A percentile compares a stretch with the other conserved stretches of the same genome.
Evolutionary conservation across 108 stramenopile species (phyloP).

Genomic region (Skeletonema menzelii): DNA sequence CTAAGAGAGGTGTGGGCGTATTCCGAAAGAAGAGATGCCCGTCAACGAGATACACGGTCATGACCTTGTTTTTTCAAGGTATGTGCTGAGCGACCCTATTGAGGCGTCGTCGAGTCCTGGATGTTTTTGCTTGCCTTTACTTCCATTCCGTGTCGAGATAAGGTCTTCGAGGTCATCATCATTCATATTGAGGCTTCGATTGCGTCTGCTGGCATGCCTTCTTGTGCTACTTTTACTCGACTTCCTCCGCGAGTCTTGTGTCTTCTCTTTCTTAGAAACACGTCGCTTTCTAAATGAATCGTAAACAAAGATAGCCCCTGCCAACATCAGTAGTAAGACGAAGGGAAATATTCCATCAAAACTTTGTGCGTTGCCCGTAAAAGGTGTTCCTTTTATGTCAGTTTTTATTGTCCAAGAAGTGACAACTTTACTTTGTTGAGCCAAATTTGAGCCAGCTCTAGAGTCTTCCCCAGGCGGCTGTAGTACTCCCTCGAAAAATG

Average conservation of each 20-base stretch:
- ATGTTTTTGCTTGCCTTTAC: not conserved
- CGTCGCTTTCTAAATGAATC: not conserved
- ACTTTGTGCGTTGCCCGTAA: not conserved
- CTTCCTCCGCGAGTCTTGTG: not conserved
- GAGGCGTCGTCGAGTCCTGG: not conserved
- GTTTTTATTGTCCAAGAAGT: constrained; percentile 53
- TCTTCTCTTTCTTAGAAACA: not conserved
- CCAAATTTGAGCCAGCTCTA: constrained; percentile 11
- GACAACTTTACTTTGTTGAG: constrained; percentile 32
- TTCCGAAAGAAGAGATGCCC: not conserved
- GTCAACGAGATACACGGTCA: not conserved
- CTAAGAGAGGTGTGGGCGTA: not conserved
- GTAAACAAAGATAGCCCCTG: not conserved
- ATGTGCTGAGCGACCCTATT: not conserved
- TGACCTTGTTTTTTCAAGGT: not conserved
- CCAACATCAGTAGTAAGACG: not conserved
- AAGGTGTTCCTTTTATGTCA: constrained; percentile 13
- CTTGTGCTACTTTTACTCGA: not conserved
- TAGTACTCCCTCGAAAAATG: too few species aligned
- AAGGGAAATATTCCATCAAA: not conserved
- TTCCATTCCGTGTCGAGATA: not conserved
- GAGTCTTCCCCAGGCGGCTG: too few species aligned
- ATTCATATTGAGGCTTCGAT: not conserved
- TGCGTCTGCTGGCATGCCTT: not conserved
- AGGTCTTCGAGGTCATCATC: not conserved